These are phyloP conservation scores for Penicillium griseofulvum DNA, from an alignment of 2,329 filamentous ascomycete species.

Conservation along the genomic window DNA sequence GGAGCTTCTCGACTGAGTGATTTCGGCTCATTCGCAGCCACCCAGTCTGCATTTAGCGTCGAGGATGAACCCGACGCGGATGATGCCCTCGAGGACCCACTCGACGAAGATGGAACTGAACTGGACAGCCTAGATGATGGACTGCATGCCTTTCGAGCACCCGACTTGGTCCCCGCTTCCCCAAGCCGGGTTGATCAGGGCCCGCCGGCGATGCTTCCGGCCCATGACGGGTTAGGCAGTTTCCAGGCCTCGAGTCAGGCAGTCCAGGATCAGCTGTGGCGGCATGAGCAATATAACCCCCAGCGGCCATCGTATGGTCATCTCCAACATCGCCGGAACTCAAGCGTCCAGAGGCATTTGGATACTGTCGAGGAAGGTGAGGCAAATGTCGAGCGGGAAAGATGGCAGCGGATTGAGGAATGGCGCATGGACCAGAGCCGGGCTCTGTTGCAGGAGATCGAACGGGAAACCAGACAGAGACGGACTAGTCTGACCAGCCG, in stretches of 20 bases:
- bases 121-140: slow-evolving; percentile 92
- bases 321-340: slow-evolving; percentile 50
- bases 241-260: slow-evolving; percentile 65
- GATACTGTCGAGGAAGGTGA: slow-evolving; percentile 58
- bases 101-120: slow-evolving; percentile 63
- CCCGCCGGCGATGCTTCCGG: slow-evolving; percentile 72
- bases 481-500: slow-evolving; percentile 36
- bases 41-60: slow-evolving; percentile 52
- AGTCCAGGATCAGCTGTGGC: slow-evolving; percentile 81
- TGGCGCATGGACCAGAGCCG: slow-evolving; percentile 92
- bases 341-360: slow-evolving; percentile 57
- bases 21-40: slow-evolving; percentile 70
- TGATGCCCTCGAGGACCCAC: slow-evolving; percentile 59
- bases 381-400: slow-evolving; percentile 65
- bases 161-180: slow-evolving; percentile 45
- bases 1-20: slow-evolving; percentile 75
- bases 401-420: slow-evolving; percentile 78
- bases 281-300: slow-evolving; percentile 83
- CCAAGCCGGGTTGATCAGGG: slow-evolving; percentile 53
- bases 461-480: slow-evolving; percentile 74
- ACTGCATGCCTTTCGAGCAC: slow-evolving; percentile 78
- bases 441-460: slow-evolving; percentile 81
- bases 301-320: slow-evolving; percentile 52
- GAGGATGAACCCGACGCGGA: slow-evolving; percentile 39
- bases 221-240: slow-evolving; percentile 86